Evolutionary conservation across 1,139 yeast species (phyloP).

Genomic region (Debaryomyces psychrophilus): DNA sequence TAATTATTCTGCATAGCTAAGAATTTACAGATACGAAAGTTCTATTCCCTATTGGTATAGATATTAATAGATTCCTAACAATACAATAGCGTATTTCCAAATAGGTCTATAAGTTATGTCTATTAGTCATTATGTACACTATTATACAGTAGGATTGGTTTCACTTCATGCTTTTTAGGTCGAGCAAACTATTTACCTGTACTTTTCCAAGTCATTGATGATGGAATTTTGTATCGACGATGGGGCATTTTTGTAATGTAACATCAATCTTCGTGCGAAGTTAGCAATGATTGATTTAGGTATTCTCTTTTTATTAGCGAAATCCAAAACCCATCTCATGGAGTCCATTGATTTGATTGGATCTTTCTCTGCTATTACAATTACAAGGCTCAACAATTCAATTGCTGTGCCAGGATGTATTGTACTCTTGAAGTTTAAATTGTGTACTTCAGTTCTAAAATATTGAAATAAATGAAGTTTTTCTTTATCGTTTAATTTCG

Average conservation of each 20-base stretch:
- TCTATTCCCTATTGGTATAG: too few species aligned
- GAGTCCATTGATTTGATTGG: slow-evolving; percentile 15
- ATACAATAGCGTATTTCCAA: too few species aligned
- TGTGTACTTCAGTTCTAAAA: slow-evolving; percentile 23
- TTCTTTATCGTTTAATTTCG: slow-evolving; percentile 18
- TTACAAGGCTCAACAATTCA: slow-evolving; percentile 18
- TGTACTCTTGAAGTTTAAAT: slow-evolving; percentile 24
- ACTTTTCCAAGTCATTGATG: neutral
- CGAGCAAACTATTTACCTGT: neutral
- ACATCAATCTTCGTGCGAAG: slow-evolving; percentile 13
- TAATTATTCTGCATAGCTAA: too few species aligned
- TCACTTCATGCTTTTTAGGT: neutral
- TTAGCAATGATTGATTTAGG: slow-evolving; percentile 12
- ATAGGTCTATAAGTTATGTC: neutral
- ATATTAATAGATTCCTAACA: too few species aligned
- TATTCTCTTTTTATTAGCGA: slow-evolving; percentile 17
- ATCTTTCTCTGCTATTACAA: slow-evolving; percentile 15
- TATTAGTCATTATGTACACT: slow-evolving; percentile 4
- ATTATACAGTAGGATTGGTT: neutral
- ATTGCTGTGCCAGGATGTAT: slow-evolving; percentile 19
- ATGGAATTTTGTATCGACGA: neutral
- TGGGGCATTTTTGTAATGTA: neutral
- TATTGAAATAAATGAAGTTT: slow-evolving; percentile 23
- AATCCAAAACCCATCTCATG: slow-evolving; percentile 17
- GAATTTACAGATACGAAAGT: too few species aligned